These are phyloP conservation scores for Stagonosporopsis vannaccii DNA, from an alignment of 2,329 filamentous ascomycete genomes.

Conservation along the genomic window DNA sequence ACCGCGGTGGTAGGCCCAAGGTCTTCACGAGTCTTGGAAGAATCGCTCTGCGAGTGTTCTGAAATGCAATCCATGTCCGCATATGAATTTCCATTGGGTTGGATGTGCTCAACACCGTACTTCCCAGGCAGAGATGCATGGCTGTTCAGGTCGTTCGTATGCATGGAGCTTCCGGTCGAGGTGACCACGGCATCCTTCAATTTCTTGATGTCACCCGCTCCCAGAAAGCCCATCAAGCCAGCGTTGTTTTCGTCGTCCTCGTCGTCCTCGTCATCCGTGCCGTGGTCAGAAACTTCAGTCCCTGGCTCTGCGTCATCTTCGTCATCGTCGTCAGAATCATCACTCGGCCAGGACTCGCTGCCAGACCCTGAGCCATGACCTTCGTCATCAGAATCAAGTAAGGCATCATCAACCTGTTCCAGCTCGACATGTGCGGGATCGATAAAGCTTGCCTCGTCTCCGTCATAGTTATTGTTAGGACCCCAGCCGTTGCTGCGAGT, in stretches of 20 bases:
- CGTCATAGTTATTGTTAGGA: constrained; percentile 22
- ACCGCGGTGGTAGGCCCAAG: neutral
- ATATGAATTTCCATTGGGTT: neutral
- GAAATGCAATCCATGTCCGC: neutral
- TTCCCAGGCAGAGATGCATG: constrained; percentile 51
- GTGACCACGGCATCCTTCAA: constrained; percentile 44
- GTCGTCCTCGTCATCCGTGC: constrained; percentile 30
- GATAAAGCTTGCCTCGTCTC: constrained; percentile 33
- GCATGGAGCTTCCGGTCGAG: constrained; percentile 41
- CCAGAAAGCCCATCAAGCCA: constrained; percentile 47
- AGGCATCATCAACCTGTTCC: constrained; percentile 51
- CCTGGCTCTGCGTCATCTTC: constrained; percentile 31
- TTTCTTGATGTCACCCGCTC: constrained; percentile 44
- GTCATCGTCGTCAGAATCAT: constrained; percentile 41
- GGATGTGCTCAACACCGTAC: constrained; percentile 50
- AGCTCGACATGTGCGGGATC: constrained; percentile 49
- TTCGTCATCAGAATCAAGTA: constrained; percentile 49
- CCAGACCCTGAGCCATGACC: constrained; percentile 40
- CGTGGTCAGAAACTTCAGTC: constrained; percentile 33
- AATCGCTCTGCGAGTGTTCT: neutral
- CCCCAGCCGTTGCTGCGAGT: constrained; percentile 34
- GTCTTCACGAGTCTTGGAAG: neutral
- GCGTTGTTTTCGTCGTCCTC: constrained; percentile 31
- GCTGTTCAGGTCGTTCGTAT: constrained; percentile 36
- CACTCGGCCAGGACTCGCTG: constrained; percentile 49